phyloP scores from a whole-genome alignment of 176 grass and related monocot genomes.

The Aegilops longissima region DNA sequence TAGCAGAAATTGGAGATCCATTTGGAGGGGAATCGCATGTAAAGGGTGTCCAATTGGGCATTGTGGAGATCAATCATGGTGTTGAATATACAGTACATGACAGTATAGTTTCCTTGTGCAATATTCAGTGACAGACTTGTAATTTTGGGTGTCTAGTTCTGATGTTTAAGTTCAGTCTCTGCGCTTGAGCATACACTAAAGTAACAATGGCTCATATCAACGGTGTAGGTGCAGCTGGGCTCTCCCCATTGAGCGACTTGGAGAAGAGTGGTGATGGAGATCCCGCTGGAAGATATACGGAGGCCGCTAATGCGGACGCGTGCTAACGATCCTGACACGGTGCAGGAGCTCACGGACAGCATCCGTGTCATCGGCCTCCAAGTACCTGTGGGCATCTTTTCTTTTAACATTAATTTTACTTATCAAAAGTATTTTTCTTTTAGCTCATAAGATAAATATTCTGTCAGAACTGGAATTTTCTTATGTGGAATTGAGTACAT shows the following conservation, averaged over 20 bases:
- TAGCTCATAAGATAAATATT: constrained; percentile 18
- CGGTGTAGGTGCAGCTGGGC: constrained; percentile 29
- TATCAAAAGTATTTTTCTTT: background rate
- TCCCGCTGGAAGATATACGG: constrained; percentile 3
- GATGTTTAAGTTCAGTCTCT: background rate
- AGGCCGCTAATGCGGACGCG: constrained; percentile 62
- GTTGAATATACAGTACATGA: background rate
- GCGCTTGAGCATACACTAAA: background rate
- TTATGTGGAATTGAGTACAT: too few relatives aligned
- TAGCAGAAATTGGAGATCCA: background rate
- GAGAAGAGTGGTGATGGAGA: constrained; percentile 64
- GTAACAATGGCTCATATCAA: background rate
- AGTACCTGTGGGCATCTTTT: constrained; percentile 61
- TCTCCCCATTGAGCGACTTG: constrained; percentile 18
- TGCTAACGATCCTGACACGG: constrained; percentile 49
- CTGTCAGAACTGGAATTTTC: background rate
- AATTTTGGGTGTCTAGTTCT: background rate
- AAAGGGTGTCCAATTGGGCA: background rate
- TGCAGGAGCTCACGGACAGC: constrained; percentile 84
- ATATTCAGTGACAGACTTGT: background rate
- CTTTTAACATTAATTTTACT: constrained; percentile 6
- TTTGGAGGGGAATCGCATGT: background rate
- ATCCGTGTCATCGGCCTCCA: constrained; percentile 80
- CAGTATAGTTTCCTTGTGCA: background rate
- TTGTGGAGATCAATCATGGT: background rate